Conservation (phyloP, 345 rosid species). For the Moricandia arvensis region DNA sequence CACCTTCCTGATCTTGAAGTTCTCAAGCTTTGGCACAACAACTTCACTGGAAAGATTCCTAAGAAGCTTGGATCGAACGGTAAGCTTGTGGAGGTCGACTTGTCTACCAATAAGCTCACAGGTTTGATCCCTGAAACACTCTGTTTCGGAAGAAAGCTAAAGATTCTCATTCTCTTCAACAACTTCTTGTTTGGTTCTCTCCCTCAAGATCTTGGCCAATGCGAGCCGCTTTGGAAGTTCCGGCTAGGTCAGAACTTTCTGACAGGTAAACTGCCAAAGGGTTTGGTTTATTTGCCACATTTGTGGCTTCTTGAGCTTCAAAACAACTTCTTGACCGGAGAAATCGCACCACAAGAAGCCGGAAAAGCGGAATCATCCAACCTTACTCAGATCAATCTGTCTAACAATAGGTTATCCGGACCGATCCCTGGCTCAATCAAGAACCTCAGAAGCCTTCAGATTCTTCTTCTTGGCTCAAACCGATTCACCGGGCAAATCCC, state of each 20-base stretch:
- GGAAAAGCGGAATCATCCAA: constrained; percentile 26
- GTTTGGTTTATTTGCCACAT: constrained; percentile 67
- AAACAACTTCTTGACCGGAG: constrained; percentile 63
- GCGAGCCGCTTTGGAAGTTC: constrained; percentile 59
- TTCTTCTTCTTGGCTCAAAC: constrained; percentile 62
- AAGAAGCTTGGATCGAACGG: constrained; percentile 68
- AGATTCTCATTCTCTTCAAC: constrained; percentile 65
- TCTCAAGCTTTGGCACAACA: constrained; percentile 78
- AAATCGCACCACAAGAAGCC: constrained; percentile 38
- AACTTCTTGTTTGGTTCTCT: constrained; percentile 86
- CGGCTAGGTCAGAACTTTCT: constrained; percentile 81
- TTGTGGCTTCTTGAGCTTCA: constrained; percentile 75
- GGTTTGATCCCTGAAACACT: constrained; percentile 60
- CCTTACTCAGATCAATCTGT: constrained; percentile 66
- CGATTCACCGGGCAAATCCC: constrained; percentile 71
- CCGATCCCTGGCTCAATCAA: constrained; percentile 62
- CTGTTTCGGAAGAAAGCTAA: constrained; percentile 54
- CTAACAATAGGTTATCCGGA: constrained; percentile 72
- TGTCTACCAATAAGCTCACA: constrained; percentile 89
- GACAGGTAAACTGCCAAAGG: constrained; percentile 66
- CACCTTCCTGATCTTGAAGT: constrained; percentile 56
- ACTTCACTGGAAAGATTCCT: constrained; percentile 86
- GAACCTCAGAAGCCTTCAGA: constrained; percentile 66
- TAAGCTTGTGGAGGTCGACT: constrained; percentile 58
- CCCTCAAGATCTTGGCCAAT: constrained; percentile 67